Base-by-base conservation (phyloP, 208 protist genomes). In the Trypanosoma platydactyli region DNA sequence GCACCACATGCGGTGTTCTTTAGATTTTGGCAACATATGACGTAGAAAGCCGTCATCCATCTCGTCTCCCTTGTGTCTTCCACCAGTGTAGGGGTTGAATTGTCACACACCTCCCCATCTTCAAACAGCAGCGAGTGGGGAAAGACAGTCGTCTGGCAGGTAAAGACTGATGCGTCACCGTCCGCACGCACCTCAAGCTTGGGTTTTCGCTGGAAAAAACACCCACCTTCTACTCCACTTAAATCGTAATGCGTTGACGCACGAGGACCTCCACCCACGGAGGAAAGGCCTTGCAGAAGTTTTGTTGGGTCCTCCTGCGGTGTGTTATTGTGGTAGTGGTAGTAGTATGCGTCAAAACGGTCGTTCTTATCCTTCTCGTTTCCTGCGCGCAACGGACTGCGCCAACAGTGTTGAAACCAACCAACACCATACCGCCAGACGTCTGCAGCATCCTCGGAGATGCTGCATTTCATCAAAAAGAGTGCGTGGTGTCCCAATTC, bases 391-490 rank as follows among this genome's bases (percentile, higher is more conserved):
- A 22, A 57, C 18, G 53, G 41, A 13, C 18, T 41, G 20, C 56
- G 69, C 69, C 69, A 75, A 27, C 33, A 57, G 29, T 75, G 62
- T 33, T 75, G 52, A 64, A 75, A 75, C 60, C 69, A 68, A 20
- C 61, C 61, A 22, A 68, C 54, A 24, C 54, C 54, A 60, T 69
- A 75, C 7, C 69, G 69, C 27, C 55, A 16, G 7, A 33, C 6
- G 3, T 64, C 45, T 27, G 5, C 38, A 12, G 16, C 46, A 35
- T 42, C 48, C 18, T 50, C 45, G 12, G 20, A n/a, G 33, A 1
- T 30, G 42, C 33, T 41, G 13, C 38, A 59, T 20, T 54, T 24
- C 11, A 68, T 40, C n/a, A 62, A 64, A 53, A 75, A 75, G 18
- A 68, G 55, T n/a, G 61, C 11, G 24, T 68, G 30, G 48, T 54